Base-by-base conservation (phyloP, 768 basidiomycete genomes). In the Grammothele lineata region DNA sequence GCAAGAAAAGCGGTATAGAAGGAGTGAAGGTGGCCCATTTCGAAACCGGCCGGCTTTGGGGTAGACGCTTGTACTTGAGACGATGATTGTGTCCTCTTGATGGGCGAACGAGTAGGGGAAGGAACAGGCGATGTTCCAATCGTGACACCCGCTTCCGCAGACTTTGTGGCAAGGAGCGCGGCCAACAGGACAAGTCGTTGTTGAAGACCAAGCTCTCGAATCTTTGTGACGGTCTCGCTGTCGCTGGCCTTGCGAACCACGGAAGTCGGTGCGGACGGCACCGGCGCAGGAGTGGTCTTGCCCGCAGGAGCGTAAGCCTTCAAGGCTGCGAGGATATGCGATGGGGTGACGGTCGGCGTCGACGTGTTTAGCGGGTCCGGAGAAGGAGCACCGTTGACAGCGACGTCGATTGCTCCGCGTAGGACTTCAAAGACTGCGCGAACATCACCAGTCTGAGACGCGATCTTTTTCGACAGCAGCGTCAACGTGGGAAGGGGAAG, bases 381-480 rank as follows among this genome's bases (percentile, higher is more conserved):
- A 1, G 45, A 43, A 12, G 57, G 55, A 12, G 59, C 52, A 30
- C 45, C 47, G 37, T 61, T 59, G 21, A 65, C 67, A 0, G 83
- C 81, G 12, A 83, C 65, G 54, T 90, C 86, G 54, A 94, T 87
- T 7, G 90, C 86, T 10, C 83, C 78, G 24, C 89, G 78, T 9
- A 90, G 72, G 11, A 92, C 85, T 61, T 89, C 87, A 45, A 94
- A 85, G 2, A 91, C 68, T 21, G 77, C 80, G 33, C 91, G 74
- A 8, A 92, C 87, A 57, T 94, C 91, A 14, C 91, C 91, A 0
- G 91, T 90, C 47, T 83, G 72, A 2, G 85, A 75, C 4, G 91
- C 89, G 17, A 92, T 70, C 59, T 90, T 91, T 69, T 87, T 89
- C 8, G 85, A 78, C 23, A 90, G 73, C 12, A 92, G 70, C 30